phyloP scores from a whole-genome alignment of 768 basidiomycete species.

The Pleurotus djamor region DNA sequence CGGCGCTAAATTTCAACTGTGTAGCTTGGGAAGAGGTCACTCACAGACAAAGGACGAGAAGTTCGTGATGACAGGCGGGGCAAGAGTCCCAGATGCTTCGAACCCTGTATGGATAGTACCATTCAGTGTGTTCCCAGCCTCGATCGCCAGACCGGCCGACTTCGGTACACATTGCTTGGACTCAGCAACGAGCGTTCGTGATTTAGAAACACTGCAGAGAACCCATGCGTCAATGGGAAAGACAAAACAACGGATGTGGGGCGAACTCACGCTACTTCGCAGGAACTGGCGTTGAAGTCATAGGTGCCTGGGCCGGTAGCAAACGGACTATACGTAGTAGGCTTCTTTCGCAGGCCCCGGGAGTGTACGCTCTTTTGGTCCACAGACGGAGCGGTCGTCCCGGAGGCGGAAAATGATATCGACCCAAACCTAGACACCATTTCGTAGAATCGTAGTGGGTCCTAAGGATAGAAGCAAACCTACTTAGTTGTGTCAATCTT shows the following conservation, averaged over 20 bases:
- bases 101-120: neutral
- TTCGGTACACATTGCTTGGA: neutral
- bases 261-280: neutral
- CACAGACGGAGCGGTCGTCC: neutral
- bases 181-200: neutral
- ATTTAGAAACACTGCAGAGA: neutral
- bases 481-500: conserved; percentile 18
- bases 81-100: neutral
- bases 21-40: neutral
- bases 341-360: neutral
- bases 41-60: neutral
- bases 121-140: neutral
- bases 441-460: neutral
- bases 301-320: neutral
- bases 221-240: neutral
- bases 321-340: neutral
- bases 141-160: neutral
- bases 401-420: neutral
- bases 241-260: neutral
- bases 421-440: neutral
- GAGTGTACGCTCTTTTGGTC: neutral
- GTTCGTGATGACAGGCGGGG: neutral
- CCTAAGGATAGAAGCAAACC: neutral
- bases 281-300: neutral
- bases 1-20: no score